Percentiles rank a stretch among this genome's conserved stretches.
Evolutionary conservation across 768 basidiomycete genomes (phyloP).

Genomic region (Rhizopogon vinicolor): DNA sequence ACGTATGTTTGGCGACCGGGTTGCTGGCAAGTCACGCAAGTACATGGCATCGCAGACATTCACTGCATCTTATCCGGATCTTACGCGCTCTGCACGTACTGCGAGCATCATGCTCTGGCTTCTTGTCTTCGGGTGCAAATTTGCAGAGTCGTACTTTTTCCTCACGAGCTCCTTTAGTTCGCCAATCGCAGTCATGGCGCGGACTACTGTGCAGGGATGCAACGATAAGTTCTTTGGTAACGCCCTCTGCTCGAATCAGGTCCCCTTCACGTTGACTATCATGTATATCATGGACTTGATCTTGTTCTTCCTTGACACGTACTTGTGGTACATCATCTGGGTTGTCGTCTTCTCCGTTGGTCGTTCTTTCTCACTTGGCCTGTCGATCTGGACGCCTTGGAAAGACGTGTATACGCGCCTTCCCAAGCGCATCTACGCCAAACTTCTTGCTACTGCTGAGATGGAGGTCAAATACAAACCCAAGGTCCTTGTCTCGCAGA

Average conservation of each 20-base stretch:
- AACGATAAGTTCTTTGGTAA: conserved; percentile 78
- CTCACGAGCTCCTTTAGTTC: conserved; percentile 94
- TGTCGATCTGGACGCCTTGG: conserved; percentile 99
- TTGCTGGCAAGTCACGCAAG: conserved; percentile 95
- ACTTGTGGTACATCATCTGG: conserved; percentile 99
- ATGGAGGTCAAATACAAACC: conserved; percentile 99
- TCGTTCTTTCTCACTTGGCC: conserved; percentile 85
- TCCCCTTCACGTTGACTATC: conserved; percentile 90
- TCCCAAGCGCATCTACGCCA: conserved; percentile 98
- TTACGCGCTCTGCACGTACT: conserved; percentile 65
- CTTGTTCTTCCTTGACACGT: conserved; percentile 99
- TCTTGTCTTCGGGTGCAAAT: conserved; percentile 95
- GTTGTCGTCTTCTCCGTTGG: conserved; percentile 90
- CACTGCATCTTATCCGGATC: conserved; percentile 91
- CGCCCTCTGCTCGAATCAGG: conserved; percentile 84
- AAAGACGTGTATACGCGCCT: conserved; percentile 93
- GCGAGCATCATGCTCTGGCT: conserved; percentile 89
- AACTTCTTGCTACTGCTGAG: conserved; percentile 89
- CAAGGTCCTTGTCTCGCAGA: conserved; percentile 97
- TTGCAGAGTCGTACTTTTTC: conserved; percentile 97
- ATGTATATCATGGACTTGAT: conserved; percentile 99
- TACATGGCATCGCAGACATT: conserved; percentile 99
- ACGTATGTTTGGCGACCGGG: conserved; percentile 97
- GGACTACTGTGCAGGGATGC: conserved; percentile 90
- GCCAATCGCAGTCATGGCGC: conserved; percentile 95